phyloP scores from a whole-genome alignment of 768 basidiomycete species.

The Boletus bicolor region DNA sequence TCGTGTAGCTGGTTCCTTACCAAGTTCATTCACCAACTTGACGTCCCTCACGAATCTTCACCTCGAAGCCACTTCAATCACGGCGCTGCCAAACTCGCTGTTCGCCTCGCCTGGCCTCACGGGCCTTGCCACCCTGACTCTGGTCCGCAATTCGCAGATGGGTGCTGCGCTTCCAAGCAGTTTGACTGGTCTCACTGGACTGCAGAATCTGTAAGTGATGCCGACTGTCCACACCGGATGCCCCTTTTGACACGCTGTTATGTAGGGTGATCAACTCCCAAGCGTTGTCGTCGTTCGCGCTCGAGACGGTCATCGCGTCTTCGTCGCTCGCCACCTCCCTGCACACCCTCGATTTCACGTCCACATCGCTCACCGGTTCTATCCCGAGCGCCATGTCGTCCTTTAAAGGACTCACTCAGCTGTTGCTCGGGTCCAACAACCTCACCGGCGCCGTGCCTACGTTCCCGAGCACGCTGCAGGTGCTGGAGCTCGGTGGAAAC shows the following conservation, averaged over 20 bases:
- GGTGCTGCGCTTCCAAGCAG: slow-evolving; percentile 37
- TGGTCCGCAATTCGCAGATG: slow-evolving; percentile 42
- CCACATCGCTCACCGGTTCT: slow-evolving; percentile 37
- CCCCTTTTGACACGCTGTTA: background rate
- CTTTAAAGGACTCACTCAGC: slow-evolving; percentile 33
- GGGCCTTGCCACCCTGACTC: slow-evolving; percentile 34
- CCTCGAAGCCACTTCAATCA: slow-evolving; percentile 40
- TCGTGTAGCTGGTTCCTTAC: slow-evolving; percentile 40
- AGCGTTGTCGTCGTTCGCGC: slow-evolving; percentile 29
- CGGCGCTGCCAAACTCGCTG: slow-evolving; percentile 32
- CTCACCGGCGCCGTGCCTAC: slow-evolving; percentile 34
- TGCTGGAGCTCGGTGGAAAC: slow-evolving; percentile 37
- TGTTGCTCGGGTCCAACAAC: slow-evolving; percentile 40
- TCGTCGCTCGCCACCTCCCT: slow-evolving; percentile 32
- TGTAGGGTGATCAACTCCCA: slow-evolving; percentile 39
- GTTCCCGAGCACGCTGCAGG: slow-evolving; percentile 36
- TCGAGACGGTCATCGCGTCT: slow-evolving; percentile 32
- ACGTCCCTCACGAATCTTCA: slow-evolving; percentile 38
- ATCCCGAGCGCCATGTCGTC: slow-evolving; percentile 36
- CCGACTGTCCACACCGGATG: background rate
- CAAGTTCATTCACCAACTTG: slow-evolving; percentile 37
- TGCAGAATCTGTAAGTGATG: slow-evolving; percentile 39
- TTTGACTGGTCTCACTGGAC: slow-evolving; percentile 27
- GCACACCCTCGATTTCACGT: slow-evolving; percentile 38
- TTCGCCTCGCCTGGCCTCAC: slow-evolving; percentile 34